These are phyloP conservation scores for Polytrichum commune DNA, from an alignment of 225 moss, liverwort and hornwort genomes.

Conservation along the genomic window DNA sequence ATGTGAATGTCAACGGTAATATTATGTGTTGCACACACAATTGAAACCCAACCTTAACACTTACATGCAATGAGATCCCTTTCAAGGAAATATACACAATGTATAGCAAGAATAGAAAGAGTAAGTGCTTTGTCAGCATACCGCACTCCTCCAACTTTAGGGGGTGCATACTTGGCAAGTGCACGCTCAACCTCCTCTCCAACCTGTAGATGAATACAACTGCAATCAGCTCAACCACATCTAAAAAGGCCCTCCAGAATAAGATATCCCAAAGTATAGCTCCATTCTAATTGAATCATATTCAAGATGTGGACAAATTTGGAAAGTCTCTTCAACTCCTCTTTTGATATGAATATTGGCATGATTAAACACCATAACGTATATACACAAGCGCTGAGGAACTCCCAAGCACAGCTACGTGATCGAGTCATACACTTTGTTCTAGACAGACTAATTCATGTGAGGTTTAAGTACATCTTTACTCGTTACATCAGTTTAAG, in stretches of 20 bases:
- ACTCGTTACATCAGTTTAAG: no score
- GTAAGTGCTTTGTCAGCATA: not conserved
- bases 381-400: not conserved
- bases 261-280: not conserved
- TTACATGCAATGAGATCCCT: no score
- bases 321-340: no score
- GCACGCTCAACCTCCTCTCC: slow-evolving; percentile 90
- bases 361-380: not conserved
- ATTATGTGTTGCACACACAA: no score
- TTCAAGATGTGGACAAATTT: not conserved
- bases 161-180: slow-evolving; percentile 51
- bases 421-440: no score
- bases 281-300: not conserved
- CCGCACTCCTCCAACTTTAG: slow-evolving; percentile 48
- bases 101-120: no score
- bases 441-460: no score
- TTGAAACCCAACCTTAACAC: no score
- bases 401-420: no score
- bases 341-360: not conserved
- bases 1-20: not conserved
- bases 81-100: no score
- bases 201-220: slow-evolving; percentile 26
- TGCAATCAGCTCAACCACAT: not conserved
- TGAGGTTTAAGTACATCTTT: no score
- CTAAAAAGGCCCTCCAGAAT: not conserved